Conservation (phyloP, 345 rosid genomes). For the Salix viminalis region DNA sequence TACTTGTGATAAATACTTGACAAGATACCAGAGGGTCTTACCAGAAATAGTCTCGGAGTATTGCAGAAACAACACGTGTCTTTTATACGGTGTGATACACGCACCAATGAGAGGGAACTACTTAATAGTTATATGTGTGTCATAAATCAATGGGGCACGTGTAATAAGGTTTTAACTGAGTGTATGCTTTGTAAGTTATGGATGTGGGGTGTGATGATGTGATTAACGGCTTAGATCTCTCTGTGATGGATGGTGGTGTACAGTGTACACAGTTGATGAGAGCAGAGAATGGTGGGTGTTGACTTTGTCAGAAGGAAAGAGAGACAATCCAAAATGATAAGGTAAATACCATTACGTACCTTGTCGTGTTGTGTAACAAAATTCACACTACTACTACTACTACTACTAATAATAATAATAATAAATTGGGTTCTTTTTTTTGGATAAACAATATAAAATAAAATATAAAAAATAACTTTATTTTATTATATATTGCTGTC, state of each 20-base stretch:
- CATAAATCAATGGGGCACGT: background rate
- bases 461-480: too few relatives aligned
- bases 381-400: too few relatives aligned
- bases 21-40: too few relatives aligned
- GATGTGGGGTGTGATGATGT: background rate
- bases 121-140: background rate
- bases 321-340: too few relatives aligned
- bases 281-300: background rate
- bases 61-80: background rate
- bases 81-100: background rate
- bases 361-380: too few relatives aligned
- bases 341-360: too few relatives aligned
- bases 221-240: conserved; percentile 2
- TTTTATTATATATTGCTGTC: too few relatives aligned
- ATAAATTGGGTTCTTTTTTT: too few relatives aligned
- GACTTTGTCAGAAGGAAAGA: background rate
- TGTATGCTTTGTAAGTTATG: background rate
- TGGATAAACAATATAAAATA: too few relatives aligned
- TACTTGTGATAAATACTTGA: too few relatives aligned
- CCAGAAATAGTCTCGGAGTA: background rate
- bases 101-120: background rate
- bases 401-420: background rate
- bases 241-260: background rate
- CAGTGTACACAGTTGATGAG: background rate
- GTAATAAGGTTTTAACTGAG: background rate